phyloP scores from a whole-genome alignment of 2,329 filamentous ascomycete species.

The Moelleriella libera region DNA sequence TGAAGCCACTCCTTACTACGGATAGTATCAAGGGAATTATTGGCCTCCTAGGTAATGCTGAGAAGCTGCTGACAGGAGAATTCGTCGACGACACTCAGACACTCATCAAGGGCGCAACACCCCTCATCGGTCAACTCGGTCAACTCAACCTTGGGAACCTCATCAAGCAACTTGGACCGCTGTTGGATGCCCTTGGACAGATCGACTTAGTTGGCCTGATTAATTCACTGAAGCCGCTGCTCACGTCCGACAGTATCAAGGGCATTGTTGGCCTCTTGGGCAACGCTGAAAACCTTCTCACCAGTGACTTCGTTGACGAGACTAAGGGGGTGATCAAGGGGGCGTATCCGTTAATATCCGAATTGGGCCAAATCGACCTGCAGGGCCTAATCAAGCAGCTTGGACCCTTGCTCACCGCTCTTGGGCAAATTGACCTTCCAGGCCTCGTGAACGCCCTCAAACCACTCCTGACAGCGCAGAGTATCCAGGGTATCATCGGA shows the following conservation, averaged over 20 bases:
- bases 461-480: constrained; percentile 13
- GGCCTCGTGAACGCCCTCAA: constrained; percentile 13
- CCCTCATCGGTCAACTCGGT: constrained; percentile 10
- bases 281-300: constrained; percentile 15
- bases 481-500: constrained; percentile 16
- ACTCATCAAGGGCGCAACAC: constrained; percentile 17
- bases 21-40: constrained; percentile 16
- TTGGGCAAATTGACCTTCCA: constrained; percentile 17
- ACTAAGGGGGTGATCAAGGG: constrained; percentile 14
- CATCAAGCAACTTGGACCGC: constrained; percentile 13
- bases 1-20: constrained; percentile 15
- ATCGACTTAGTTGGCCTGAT: constrained; percentile 17
- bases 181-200: constrained; percentile 16
- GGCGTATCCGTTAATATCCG: constrained; percentile 12
- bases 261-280: constrained; percentile 16
- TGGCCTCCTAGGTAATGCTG: constrained; percentile 18
- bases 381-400: constrained; percentile 12
- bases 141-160: constrained; percentile 12
- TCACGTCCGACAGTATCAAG: constrained; percentile 13
- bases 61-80: constrained; percentile 15
- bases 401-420: constrained; percentile 15
- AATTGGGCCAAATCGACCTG: constrained; percentile 10
- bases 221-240: constrained; percentile 11
- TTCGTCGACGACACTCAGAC: constrained; percentile 17
- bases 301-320: constrained; percentile 13